Evolutionary conservation across 106 monocot species (phyloP).

Genomic region (Vanilla planifolia): DNA sequence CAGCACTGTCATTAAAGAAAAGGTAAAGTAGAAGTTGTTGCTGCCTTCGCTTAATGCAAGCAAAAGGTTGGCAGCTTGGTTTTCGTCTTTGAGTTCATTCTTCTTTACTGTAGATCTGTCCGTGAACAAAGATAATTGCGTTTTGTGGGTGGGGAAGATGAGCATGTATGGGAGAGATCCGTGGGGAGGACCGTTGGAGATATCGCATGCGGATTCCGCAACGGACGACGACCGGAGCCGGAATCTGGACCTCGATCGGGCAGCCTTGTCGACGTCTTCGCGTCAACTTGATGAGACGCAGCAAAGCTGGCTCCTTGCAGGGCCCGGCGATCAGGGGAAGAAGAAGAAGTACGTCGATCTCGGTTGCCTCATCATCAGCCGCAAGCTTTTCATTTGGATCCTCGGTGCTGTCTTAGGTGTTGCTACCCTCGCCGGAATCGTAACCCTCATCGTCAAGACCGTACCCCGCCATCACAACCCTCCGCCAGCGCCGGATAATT

Average conservation of each 20-base stretch:
- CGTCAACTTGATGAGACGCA: constrained; percentile 85
- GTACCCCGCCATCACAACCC: constrained; percentile 47
- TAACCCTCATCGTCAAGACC: constrained; percentile 51
- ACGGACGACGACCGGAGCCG: constrained; percentile 91
- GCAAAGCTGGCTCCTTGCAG: constrained; percentile 96
- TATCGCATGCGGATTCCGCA: constrained; percentile 67
- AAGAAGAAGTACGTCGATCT: constrained; percentile 93
- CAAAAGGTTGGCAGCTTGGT: too few relatives aligned
- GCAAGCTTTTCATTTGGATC: constrained; percentile 65
- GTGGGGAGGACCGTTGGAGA: constrained; percentile 89
- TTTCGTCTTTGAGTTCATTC: too few relatives aligned
- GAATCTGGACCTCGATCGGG: constrained; percentile 72
- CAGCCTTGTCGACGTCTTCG: constrained; percentile 38
- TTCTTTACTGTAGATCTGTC: too few relatives aligned
- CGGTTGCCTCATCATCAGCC: constrained; percentile 75
- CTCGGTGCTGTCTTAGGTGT: constrained; percentile 42
- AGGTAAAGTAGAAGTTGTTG: too few relatives aligned
- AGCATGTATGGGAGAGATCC: constrained; percentile 57
- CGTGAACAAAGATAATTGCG: too few relatives aligned
- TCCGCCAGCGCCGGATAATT: constrained; percentile 71
- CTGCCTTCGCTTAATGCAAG: too few relatives aligned
- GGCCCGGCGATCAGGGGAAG: constrained; percentile 66
- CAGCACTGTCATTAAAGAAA: too few relatives aligned
- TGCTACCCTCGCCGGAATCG: constrained; percentile 49
- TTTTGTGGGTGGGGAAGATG: constrained; percentile 21